Conservation (phyloP, 2,329 filamentous ascomycete species). For the Acrodontium crateriforme region DNA sequence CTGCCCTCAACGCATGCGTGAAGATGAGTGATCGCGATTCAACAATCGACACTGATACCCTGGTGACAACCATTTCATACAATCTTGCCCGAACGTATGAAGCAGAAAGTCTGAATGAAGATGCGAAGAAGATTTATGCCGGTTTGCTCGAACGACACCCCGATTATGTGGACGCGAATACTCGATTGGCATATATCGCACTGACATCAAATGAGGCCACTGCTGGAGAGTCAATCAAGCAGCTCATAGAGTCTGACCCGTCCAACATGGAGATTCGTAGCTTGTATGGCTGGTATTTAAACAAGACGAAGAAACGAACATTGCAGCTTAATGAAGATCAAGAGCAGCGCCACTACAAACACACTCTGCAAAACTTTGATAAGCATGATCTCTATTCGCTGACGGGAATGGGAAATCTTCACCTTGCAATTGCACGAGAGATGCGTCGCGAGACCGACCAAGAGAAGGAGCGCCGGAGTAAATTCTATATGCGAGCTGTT, state of each 20-base stretch:
- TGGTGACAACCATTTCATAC: constrained; percentile 93
- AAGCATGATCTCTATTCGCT: constrained; percentile 97
- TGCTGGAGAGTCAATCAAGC: constrained; percentile 71
- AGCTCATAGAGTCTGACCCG: constrained; percentile 72
- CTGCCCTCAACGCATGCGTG: constrained; percentile 78
- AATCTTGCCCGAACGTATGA: constrained; percentile 92
- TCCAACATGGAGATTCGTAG: constrained; percentile 83
- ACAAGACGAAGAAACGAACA: constrained; percentile 72
- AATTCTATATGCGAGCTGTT: constrained; percentile 78
- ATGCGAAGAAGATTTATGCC: constrained; percentile 81
- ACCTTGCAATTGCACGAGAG: constrained; percentile 74
- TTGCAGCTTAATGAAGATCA: constrained; percentile 74
- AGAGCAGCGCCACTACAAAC: constrained; percentile 90
- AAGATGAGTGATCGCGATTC: constrained; percentile 64
- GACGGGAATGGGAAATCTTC: constrained; percentile 94
- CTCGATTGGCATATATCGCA: constrained; percentile 79
- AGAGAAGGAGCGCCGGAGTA: constrained; percentile 81
- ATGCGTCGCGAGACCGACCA: constrained; percentile 83
- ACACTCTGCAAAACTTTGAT: constrained; percentile 84
- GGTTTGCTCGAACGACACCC: constrained; percentile 66
- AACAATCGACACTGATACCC: constrained; percentile 69
- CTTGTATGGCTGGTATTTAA: constrained; percentile 89
- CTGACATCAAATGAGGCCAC: constrained; percentile 67
- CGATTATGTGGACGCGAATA: constrained; percentile 85
- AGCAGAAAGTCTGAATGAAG: constrained; percentile 62